A percentile compares a stretch with the other conserved stretches of the same genome.
These are phyloP conservation scores for Arthroderma uncinatum DNA, from an alignment of 2,329 filamentous ascomycete species.

Conservation along the genomic window DNA sequence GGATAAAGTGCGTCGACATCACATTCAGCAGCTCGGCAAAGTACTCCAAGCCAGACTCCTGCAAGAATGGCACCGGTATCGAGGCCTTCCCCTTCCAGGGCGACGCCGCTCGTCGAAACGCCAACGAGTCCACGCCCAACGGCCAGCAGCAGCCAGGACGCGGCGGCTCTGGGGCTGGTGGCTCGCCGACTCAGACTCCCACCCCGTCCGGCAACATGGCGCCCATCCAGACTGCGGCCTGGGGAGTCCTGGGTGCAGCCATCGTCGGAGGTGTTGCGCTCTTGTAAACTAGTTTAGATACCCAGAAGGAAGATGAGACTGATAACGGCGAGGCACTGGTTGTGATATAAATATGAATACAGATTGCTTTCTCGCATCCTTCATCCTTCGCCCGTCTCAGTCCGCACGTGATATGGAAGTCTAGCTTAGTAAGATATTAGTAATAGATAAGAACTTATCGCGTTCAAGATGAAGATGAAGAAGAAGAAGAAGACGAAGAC, in stretches of 20 bases:
- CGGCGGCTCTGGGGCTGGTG: background rate
- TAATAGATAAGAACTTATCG: background rate
- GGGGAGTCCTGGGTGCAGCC: slow-evolving; percentile 29
- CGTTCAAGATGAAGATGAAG: background rate
- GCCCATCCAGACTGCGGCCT: slow-evolving; percentile 26
- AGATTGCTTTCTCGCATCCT: background rate
- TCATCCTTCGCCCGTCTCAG: background rate
- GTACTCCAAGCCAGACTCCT: slow-evolving; percentile 38
- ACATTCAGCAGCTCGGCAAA: slow-evolving; percentile 48
- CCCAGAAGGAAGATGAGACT: background rate
- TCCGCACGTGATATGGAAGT: background rate
- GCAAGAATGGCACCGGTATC: slow-evolving; percentile 49
- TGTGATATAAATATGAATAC: too few relatives aligned
- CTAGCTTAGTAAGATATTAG: background rate
- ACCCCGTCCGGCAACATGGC: slow-evolving; percentile 14
- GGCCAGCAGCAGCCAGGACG: slow-evolving; percentile 21
- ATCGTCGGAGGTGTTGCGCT: slow-evolving; percentile 25
- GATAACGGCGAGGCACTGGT: too few relatives aligned
- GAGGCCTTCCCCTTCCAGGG: slow-evolving; percentile 35
- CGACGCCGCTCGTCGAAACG: slow-evolving; percentile 29
- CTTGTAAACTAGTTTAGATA: slow-evolving; percentile 14
- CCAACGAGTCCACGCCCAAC: slow-evolving; percentile 34
- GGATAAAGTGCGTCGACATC: slow-evolving; percentile 57
- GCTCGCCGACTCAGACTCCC: slow-evolving; percentile 13
- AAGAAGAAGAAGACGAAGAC: too few relatives aligned